These are phyloP conservation scores for Lecanosticta acicola DNA, from an alignment of 2,329 filamentous ascomycete species.

Conservation along the genomic window DNA sequence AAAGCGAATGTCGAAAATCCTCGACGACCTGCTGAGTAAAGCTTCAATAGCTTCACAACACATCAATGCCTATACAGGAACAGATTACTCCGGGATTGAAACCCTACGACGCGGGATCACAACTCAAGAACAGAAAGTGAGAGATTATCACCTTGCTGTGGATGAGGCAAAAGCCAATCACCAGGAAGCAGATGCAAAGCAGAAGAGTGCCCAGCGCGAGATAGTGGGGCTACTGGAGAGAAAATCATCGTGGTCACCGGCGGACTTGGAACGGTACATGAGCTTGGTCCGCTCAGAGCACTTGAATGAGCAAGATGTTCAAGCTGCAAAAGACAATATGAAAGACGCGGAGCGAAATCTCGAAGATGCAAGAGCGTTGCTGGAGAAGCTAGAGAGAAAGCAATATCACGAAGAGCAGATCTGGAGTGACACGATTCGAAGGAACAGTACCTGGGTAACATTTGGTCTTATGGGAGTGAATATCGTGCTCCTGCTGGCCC, in stretches of 20 bases:
- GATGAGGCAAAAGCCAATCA: conserved; percentile 68
- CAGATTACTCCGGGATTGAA: conserved; percentile 82
- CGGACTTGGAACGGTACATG: conserved; percentile 91
- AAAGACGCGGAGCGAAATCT: conserved; percentile 71
- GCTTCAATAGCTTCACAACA: conserved; percentile 79
- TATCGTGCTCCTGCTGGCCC: conserved; percentile 74
- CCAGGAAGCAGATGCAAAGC: conserved; percentile 74
- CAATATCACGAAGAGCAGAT: conserved; percentile 99
- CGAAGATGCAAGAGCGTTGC: conserved; percentile 66
- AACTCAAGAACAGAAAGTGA: conserved; percentile 56
- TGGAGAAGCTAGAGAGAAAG: conserved; percentile 78
- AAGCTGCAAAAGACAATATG: conserved; percentile 64
- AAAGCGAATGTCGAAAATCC: conserved; percentile 62
- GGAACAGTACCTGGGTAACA: conserved; percentile 97
- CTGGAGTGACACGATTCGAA: conserved; percentile 94
- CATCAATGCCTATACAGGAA: conserved; percentile 86
- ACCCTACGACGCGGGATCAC: conserved; percentile 73
- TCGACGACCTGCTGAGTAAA: conserved; percentile 85
- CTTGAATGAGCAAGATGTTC: conserved; percentile 80
- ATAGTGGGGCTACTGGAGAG: conserved; percentile 89
- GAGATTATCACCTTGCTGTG: conserved; percentile 57
- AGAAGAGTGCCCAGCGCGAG: conserved; percentile 87
- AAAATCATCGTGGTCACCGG: conserved; percentile 84
- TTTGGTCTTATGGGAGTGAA: conserved; percentile 98
- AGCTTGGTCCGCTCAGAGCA: conserved; percentile 87